Evolutionary conservation across 352 stramenopile genomes (phyloP).

Genomic region (Aphanomyces stellatus): DNA sequence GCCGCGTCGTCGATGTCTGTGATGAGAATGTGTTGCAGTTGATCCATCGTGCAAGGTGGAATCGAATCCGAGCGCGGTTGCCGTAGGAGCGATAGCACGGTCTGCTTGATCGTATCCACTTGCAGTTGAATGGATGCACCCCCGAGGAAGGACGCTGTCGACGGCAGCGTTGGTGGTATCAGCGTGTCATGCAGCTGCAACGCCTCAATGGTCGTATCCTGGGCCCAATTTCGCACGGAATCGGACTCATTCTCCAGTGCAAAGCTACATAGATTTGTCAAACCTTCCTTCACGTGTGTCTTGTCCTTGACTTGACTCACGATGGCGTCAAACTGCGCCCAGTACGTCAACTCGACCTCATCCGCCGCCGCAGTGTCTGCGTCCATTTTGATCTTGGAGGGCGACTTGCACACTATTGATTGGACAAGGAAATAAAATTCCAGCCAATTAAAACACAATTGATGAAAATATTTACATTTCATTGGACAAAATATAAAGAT

Average conservation of each 20-base stretch:
- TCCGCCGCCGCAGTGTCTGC: background rate
- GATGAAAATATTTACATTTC: too few relatives aligned
- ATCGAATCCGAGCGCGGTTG: background rate
- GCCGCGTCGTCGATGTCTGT: background rate
- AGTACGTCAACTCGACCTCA: too few relatives aligned
- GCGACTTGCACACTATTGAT: too few relatives aligned
- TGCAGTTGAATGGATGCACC: background rate
- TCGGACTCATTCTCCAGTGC: background rate
- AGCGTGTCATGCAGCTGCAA: background rate
- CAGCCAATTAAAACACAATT: too few relatives aligned
- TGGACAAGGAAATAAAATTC: too few relatives aligned
- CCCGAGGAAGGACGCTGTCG: background rate
- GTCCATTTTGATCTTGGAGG: too few relatives aligned
- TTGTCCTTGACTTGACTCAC: background rate
- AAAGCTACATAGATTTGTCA: background rate
- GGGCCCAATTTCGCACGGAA: background rate
- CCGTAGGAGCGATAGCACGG: background rate
- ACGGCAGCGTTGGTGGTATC: background rate
- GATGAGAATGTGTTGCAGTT: background rate
- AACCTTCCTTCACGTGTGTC: background rate
- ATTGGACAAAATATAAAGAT: too few relatives aligned
- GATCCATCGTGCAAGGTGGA: background rate
- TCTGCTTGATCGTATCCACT: background rate
- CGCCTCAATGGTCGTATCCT: background rate
- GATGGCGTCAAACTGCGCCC: background rate